Evolutionary conservation across 2,329 filamentous ascomycete species (phyloP).

Genomic region (Neonectria coccinea): DNA sequence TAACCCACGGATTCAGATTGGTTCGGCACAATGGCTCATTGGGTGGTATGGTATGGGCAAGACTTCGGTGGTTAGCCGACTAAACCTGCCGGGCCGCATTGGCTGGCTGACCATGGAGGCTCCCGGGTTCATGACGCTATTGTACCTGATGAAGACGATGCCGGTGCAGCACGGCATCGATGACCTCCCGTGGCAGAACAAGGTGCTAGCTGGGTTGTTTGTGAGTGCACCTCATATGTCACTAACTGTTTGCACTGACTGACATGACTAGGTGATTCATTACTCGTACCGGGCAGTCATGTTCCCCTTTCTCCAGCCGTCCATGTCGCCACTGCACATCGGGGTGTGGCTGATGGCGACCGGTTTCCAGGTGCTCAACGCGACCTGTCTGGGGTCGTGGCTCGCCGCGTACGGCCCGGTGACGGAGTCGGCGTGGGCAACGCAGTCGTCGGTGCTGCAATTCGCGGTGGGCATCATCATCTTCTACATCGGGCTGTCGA

Average conservation of each 20-base stretch:
- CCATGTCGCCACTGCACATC: conserved; percentile 89
- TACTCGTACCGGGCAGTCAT: conserved; percentile 91
- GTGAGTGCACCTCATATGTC: conserved; percentile 50
- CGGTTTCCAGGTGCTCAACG: conserved; percentile 85
- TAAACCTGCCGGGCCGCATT: conserved; percentile 90
- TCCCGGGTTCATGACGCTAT: conserved; percentile 78
- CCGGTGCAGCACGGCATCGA: conserved; percentile 68
- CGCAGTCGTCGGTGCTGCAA: conserved; percentile 55
- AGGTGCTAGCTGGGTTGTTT: conserved; percentile 77
- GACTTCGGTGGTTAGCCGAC: conserved; percentile 77
- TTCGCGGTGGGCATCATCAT: conserved; percentile 75
- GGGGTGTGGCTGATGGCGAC: conserved; percentile 73
- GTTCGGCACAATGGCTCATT: conserved; percentile 78
- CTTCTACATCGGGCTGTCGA: conserved; percentile 80
- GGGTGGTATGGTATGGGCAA: conserved; percentile 93
- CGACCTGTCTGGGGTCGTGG: conserved; percentile 81
- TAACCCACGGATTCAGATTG: conserved; percentile 66
- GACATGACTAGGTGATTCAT: conserved; percentile 72
- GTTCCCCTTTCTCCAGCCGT: conserved; percentile 85
- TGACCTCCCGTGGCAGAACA: conserved; percentile 80
- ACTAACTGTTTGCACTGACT: conserved; percentile 20
- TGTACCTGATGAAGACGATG: conserved; percentile 82
- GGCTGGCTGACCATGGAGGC: conserved; percentile 92
- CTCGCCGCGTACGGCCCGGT: conserved; percentile 83
- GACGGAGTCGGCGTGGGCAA: conserved; percentile 63